These are phyloP conservation scores for Chytriomyces confervae DNA, from an alignment of 192 early-diverging fungal genomes.

Conservation along the genomic window DNA sequence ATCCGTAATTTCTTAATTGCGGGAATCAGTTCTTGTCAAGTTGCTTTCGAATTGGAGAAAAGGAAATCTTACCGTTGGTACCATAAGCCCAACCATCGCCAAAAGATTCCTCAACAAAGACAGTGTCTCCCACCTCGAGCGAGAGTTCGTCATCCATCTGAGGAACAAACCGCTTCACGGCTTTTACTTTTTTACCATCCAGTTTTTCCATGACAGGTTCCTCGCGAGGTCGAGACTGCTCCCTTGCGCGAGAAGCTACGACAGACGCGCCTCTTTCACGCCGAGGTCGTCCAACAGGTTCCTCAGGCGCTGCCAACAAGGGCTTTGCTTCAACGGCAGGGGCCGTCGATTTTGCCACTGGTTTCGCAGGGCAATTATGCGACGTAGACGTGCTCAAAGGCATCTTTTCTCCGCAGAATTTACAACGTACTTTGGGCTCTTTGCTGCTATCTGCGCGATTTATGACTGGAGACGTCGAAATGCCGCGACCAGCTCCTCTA, in stretches of 20 bases:
- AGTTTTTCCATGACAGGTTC: slow-evolving; percentile 4
- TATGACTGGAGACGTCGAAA: neutral
- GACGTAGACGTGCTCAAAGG: slow-evolving; percentile 8
- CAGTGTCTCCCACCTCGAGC: slow-evolving; percentile 72
- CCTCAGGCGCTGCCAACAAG: neutral
- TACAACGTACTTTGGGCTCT: slow-evolving; percentile 38
- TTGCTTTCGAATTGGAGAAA: neutral
- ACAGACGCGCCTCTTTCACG: neutral
- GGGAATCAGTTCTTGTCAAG: neutral
- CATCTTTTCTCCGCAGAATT: slow-evolving; percentile 36
- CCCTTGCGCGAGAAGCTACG: neutral
- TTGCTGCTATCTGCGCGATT: slow-evolving; percentile 1
- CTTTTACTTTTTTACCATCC: slow-evolving; percentile 32
- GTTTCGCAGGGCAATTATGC: slow-evolving; percentile 20
- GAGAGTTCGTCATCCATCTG: slow-evolving; percentile 78
- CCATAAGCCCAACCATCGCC: slow-evolving; percentile 91
- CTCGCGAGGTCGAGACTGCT: neutral
- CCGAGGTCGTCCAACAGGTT: neutral
- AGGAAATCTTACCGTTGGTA: slow-evolving; percentile 57
- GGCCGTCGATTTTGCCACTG: neutral
- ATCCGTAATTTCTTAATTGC: slow-evolving; percentile 60
- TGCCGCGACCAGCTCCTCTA: neutral
- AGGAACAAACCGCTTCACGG: slow-evolving; percentile 33
- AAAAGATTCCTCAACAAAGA: slow-evolving; percentile 76
- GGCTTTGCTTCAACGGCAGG: neutral